These are phyloP conservation scores for Austroboletus rostrupii DNA, from an alignment of 1,284 basidiomycete species.

Conservation along the genomic window DNA sequence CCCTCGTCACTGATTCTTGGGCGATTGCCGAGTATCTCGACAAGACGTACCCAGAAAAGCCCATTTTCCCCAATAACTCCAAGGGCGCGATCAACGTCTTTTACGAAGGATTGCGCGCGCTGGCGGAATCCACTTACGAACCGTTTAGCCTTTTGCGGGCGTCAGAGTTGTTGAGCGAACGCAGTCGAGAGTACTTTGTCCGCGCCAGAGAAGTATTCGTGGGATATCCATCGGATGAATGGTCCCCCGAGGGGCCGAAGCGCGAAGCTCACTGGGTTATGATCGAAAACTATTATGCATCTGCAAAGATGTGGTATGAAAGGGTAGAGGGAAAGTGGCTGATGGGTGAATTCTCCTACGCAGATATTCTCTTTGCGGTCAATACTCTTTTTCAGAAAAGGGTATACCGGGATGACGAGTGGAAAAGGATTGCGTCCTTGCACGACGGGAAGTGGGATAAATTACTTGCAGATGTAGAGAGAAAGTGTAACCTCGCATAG, in stretches of 20 bases:
- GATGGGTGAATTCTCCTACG: constrained; percentile 30
- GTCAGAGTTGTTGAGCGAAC: constrained; percentile 19
- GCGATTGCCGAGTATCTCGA: constrained; percentile 44
- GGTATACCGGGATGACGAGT: constrained; percentile 21
- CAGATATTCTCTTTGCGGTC: constrained; percentile 23
- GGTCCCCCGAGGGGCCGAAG: constrained; percentile 23
- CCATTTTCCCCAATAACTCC: constrained; percentile 35
- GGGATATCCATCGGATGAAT: constrained; percentile 12
- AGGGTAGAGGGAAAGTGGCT: constrained; percentile 20
- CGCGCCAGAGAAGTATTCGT: neutral
- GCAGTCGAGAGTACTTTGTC: constrained; percentile 16
- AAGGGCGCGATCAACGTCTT: constrained; percentile 32
- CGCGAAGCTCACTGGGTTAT: constrained; percentile 23
- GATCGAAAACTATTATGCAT: constrained; percentile 12
- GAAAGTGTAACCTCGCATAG: constrained; percentile 21
- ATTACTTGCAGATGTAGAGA: constrained; percentile 19
- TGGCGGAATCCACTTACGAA: neutral
- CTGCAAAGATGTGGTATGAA: constrained; percentile 17
- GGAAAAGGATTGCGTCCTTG: constrained; percentile 20
- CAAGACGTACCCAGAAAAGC: constrained; percentile 38
- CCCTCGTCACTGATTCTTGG: constrained; percentile 34
- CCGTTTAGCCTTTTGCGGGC: constrained; percentile 14
- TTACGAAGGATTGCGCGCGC: constrained; percentile 10
- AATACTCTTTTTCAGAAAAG: constrained; percentile 17
- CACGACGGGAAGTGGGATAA: constrained; percentile 24